Percentiles rank a stretch among this genome's conserved stretches.
Evolutionary conservation across 148 eudicot species (phyloP).

Genomic region (Vaccinium corymbosum): DNA sequence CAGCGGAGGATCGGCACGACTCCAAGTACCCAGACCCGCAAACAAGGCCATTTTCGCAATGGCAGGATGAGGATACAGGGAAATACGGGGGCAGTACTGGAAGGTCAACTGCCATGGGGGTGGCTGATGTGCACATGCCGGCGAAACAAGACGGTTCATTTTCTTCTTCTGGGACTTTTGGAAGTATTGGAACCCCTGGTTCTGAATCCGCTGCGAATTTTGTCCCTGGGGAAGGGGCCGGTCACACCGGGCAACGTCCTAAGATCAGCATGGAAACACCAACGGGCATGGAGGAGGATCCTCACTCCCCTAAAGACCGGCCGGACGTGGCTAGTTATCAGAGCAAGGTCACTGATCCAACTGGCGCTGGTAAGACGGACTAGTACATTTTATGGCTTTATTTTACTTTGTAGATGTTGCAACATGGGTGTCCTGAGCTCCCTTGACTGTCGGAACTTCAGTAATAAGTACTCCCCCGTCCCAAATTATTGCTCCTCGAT

Average conservation of each 20-base stretch:
- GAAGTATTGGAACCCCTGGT: not conserved
- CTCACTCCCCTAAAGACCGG: slow-evolving; percentile 29
- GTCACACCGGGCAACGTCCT: not conserved
- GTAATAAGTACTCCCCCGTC: no score
- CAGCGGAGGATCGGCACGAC: not conserved
- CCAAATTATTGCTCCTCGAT: no score
- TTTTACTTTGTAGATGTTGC: not conserved
- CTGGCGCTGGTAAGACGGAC: slow-evolving; percentile 38
- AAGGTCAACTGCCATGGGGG: not conserved
- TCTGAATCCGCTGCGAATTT: not conserved
- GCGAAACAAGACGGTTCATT: not conserved
- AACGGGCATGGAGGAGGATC: not conserved
- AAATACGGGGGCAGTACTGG: not conserved
- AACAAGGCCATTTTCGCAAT: not conserved
- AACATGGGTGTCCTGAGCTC: no score
- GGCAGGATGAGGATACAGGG: not conserved
- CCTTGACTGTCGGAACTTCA: no score
- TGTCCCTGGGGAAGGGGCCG: not conserved
- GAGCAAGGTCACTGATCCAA: slow-evolving; percentile 53
- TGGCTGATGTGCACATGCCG: not conserved
- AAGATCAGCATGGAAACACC: not conserved
- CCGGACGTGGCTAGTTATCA: slow-evolving; percentile 37
- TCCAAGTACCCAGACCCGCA: not conserved
- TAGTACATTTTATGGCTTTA: not conserved
- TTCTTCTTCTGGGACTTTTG: not conserved